Evolutionary conservation across 768 basidiomycete species (phyloP).

Genomic region (Omphalotus guepiniiformis): DNA sequence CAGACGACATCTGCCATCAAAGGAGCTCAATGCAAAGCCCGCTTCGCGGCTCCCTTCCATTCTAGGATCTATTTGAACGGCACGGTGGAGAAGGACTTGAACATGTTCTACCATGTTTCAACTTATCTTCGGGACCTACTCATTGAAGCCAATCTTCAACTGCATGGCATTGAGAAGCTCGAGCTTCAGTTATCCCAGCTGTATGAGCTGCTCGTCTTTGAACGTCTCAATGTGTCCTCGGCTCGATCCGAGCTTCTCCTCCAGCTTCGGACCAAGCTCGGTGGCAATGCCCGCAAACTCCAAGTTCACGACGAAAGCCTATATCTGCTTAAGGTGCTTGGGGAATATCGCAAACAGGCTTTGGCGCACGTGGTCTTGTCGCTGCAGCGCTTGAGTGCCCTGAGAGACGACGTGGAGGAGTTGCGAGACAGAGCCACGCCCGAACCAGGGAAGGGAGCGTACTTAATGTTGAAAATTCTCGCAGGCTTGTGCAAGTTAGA

Average conservation of each 20-base stretch:
- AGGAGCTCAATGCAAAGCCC: constrained; percentile 33
- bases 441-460: too few species aligned
- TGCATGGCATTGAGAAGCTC: constrained; percentile 52
- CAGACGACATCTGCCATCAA: constrained; percentile 57
- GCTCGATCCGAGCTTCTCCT: constrained; percentile 54
- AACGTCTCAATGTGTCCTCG: constrained; percentile 40
- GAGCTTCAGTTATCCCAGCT: constrained; percentile 56
- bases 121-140: constrained; percentile 49
- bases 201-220: constrained; percentile 56
- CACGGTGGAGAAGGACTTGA: constrained; percentile 63
- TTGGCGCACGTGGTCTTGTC: constrained; percentile 60
- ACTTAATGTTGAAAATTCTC: too few species aligned
- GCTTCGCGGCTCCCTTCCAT: constrained; percentile 20
- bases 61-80: constrained; percentile 45
- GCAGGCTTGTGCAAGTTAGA: too few species aligned
- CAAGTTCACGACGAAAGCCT: constrained; percentile 48
- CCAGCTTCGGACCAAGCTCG: constrained; percentile 65
- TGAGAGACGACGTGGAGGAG: too few species aligned
- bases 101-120: constrained; percentile 49
- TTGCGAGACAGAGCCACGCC: too few species aligned
- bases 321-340: constrained; percentile 49
- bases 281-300: constrained; percentile 51
- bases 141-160: constrained; percentile 57
- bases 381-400: too few species aligned
- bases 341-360: constrained; percentile 56